A percentile compares a stretch with the other conserved stretches of the same genome.
Evolutionary conservation across 2,329 filamentous ascomycete genomes (phyloP).

Genomic region (Penicillium hesseltinei): DNA sequence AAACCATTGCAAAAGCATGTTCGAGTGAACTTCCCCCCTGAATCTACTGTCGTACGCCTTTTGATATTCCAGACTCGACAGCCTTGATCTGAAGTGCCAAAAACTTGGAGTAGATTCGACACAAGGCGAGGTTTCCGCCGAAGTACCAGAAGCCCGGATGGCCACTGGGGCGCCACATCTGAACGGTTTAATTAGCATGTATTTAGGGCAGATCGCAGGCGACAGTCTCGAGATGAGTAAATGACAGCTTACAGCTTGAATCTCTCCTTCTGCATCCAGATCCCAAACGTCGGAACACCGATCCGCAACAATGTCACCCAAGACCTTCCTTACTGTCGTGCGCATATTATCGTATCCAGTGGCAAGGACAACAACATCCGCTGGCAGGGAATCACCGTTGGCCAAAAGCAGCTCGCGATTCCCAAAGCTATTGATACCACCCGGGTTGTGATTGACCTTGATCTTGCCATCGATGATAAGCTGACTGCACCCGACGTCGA

Average conservation of each 20-base stretch:
- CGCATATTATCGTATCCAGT: conserved; percentile 69
- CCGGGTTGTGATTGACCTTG: conserved; percentile 57
- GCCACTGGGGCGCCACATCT: conserved; percentile 57
- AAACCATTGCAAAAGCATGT: background rate
- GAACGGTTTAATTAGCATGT: background rate
- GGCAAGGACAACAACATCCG: conserved; percentile 63
- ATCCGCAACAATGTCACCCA: conserved; percentile 62
- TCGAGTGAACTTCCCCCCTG: too few species aligned
- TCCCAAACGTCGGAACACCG: conserved; percentile 60
- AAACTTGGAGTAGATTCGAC: conserved; percentile 58
- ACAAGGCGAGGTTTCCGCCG: conserved; percentile 63
- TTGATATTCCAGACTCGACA: conserved; percentile 39
- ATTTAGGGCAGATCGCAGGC: background rate
- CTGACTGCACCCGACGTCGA: conserved; percentile 55
- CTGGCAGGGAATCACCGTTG: conserved; percentile 57
- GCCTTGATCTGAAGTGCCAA: conserved; percentile 53
- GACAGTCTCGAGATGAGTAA: too few species aligned
- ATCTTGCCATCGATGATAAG: conserved; percentile 60
- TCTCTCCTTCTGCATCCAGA: conserved; percentile 56
- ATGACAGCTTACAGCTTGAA: conserved; percentile 43
- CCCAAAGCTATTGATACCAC: conserved; percentile 54
- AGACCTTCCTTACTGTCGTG: conserved; percentile 58
- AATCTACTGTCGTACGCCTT: conserved; percentile 6
- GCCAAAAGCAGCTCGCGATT: conserved; percentile 48
- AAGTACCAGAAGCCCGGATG: conserved; percentile 67